Evolutionary conservation across 2,329 filamentous ascomycete genomes (phyloP).

Genomic region (Calcarisporium arbuscula): DNA sequence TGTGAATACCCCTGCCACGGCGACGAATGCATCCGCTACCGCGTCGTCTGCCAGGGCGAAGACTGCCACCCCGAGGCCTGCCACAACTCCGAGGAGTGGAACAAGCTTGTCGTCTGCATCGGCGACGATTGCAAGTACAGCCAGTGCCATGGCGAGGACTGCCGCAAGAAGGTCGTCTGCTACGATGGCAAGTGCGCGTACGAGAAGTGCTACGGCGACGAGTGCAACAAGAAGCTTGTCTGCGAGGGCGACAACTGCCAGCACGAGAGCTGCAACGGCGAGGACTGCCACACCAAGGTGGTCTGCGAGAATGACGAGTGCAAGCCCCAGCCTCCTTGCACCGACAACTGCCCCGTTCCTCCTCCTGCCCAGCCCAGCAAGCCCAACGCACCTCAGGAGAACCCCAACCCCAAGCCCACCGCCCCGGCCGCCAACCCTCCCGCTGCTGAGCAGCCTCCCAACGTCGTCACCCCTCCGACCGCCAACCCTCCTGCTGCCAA

Average conservation of each 20-base stretch:
- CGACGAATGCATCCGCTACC: slow-evolving; percentile 20
- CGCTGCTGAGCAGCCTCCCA: background rate
- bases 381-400: background rate
- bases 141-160: slow-evolving; percentile 16
- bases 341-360: slow-evolving; percentile 12
- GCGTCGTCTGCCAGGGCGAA: slow-evolving; percentile 25
- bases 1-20: slow-evolving; percentile 20
- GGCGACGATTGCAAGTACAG: slow-evolving; percentile 21
- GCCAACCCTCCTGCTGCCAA: slow-evolving; percentile 1
- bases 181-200: slow-evolving; percentile 22
- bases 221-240: slow-evolving; percentile 26
- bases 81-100: slow-evolving; percentile 17
- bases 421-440: slow-evolving; percentile 1
- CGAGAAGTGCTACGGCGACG: slow-evolving; percentile 20
- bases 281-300: slow-evolving; percentile 23
- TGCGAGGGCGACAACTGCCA: slow-evolving; percentile 24
- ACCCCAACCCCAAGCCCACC: slow-evolving; percentile 4
- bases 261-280: slow-evolving; percentile 21
- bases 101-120: slow-evolving; percentile 23
- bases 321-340: slow-evolving; percentile 14
- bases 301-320: slow-evolving; percentile 21
- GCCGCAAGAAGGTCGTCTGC: slow-evolving; percentile 27
- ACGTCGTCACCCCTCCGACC: slow-evolving; percentile 8
- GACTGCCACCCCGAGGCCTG: slow-evolving; percentile 20
- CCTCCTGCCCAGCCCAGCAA: too few relatives aligned